Base-by-base conservation (phyloP, 805 yeast genomes). In the Starmerella bacillaris region DNA sequence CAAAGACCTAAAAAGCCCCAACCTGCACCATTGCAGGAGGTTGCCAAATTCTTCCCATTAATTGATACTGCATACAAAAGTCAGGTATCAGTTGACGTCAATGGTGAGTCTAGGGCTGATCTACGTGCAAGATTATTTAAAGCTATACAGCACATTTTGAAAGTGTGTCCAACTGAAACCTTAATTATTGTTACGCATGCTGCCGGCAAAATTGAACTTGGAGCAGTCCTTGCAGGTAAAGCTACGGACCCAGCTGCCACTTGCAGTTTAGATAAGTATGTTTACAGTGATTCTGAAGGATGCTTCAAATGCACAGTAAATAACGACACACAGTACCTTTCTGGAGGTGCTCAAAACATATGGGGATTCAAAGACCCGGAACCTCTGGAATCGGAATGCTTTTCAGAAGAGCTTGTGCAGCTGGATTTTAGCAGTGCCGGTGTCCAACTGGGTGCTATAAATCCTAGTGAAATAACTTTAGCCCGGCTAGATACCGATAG, bases 161-260 rank as follows among this genome's bases (percentile, higher is more conserved):
- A 74, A 2, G 37, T 37, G 27, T 61, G 58, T 34, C 61, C 79
- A 35, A 76, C 74, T 42, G 39, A 48, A 5, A 61, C 72, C 0
- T 60, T 89, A 5, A 48, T 89, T 17, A 58, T 86, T n/a, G 73
- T 80, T 19, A 73, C 93, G 3, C 96, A 89, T 57, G 98, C 96
- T 1, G 95, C 96, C 3, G 68, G 92, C 4, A 80, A 82, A 53
- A 80, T 83, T 40, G 84, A 92, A 0, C 58, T 86, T 14, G 94
- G 94, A 3, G 70, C 80, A 70, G 66, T 78, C 1, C 59, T 86
- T 12, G 35, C 51, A 0, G 59, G 61, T 27, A 14, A 19, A 5
- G 69, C 69, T 16, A 63, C 68, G 30, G 63, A 71, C 7, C 63
- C 83, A 33, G 76, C 93, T 2, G 92, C 92, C 2, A 73, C 92